Evolutionary conservation across 2,329 filamentous ascomycete species (phyloP), one percentile per base, ranked within the genome.

Genomic region (Hypoxylon sp.): DNA sequence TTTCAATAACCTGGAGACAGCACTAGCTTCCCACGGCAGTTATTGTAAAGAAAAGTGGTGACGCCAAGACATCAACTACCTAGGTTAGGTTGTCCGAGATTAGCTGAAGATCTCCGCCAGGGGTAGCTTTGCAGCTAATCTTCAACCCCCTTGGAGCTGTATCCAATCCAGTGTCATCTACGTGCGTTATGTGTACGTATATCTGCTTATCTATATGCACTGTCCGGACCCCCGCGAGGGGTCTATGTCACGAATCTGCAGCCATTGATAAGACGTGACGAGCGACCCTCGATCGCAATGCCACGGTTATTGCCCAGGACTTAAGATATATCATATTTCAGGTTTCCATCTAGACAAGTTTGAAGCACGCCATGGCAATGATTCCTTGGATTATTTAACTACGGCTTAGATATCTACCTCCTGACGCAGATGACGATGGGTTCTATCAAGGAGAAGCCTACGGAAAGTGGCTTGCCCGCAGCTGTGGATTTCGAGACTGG

Each of bases 141-240:
- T 37, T 37, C 28, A 53, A 59, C 34, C 43, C 49, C 49, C 30
- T 44, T 19, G 26, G n/a, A 60, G 20, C 20, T 61, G 4, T 26
- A 26, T 26, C 34, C 44, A 52, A 46, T 56, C 37, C 37, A 20
- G 19, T 47, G 50, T 56, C 30, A 56, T 26, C 26, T 28, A 39
- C 26, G 30, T 39, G 24, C n/a, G 28, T 28, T 39, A 39, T 19
- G 30, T 37, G 32, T 48, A 20, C 39, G n/a, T 57, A 44, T 37
- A 30, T 13, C 24, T 32, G 54, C 58, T 62, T 67, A 67, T 64
- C 61, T 67, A 39, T 48, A 46, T 39, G 30, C 17, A 37, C 46
- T 30, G 15, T 53, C 64, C 64, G 64, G 64, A 67, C 61, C 64
- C 28, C 64, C 61, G 64, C 48, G 48, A 62, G 26, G 53, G 57